Base-by-base conservation (phyloP, 495 filamentous ascomycete genomes). In the Penicillium parvum region DNA sequence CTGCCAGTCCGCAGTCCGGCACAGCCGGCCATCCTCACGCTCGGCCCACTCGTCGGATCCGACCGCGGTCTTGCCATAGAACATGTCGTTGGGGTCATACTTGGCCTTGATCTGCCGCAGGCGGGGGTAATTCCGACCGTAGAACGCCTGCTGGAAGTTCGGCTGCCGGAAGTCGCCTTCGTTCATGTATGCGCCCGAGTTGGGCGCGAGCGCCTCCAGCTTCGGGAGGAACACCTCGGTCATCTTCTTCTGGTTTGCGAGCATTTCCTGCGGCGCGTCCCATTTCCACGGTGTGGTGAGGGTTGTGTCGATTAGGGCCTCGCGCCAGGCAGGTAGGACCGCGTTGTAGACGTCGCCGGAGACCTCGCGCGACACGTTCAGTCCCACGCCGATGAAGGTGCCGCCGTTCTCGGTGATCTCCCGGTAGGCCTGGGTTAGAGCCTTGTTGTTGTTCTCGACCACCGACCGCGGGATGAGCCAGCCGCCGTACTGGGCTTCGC, bases 51-150 rank as follows among this genome's bases (percentile, higher is more conserved):
- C 63, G 32, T 84, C 81, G 43, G 75, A 79, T 3, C 81, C 81
- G 2, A 85, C 81, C 15, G 74, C 81, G 2, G 74, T 74, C 10
- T 50, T 55, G 28, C 72, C 82, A 65, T 79, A 84, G 28, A 85
- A 73, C 3, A 83, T 57, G 32, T 74, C 68, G 7, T 67, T 39
- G 0, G 82, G 80, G 60, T 86, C 81, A 11, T 77, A 68, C 33
- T 64, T 64, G 1, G 45, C 32, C 59, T 79, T 77, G 38, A 77
- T 62, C 7, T 45, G 17, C 7, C 52, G 34, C 40, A 77, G 49
- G 0, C 23, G 18, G 3, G 21, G 35, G 41, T 77, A 77, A 41
- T 74, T 73, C 1, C 12, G 17, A 0, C 78, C 77, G 25, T 73
- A 82, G 47, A 80, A 82, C 4, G 38, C 63, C 18, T 56, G 12